Evolutionary conservation across 2,329 filamentous ascomycete species (phyloP).

Genomic region (Purpureocillium takamizusanense): DNA sequence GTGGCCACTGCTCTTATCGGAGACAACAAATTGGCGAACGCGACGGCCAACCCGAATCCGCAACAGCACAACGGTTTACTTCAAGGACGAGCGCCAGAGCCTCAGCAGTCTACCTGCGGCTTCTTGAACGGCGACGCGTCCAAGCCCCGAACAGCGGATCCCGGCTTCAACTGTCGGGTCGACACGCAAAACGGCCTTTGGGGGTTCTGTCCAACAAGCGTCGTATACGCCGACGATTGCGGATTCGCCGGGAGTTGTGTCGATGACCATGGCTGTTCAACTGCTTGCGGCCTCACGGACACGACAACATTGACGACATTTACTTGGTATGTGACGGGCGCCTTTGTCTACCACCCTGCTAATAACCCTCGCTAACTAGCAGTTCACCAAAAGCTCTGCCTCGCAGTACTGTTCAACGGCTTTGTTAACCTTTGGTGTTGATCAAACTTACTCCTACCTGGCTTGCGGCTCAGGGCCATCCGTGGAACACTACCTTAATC

Average conservation of each 20-base stretch:
- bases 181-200: slow-evolving; percentile 23
- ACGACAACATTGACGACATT: slow-evolving; percentile 19
- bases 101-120: slow-evolving; percentile 18
- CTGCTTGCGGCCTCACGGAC: slow-evolving; percentile 20
- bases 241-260: slow-evolving; percentile 25
- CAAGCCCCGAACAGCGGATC: slow-evolving; percentile 18
- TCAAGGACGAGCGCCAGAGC: too few species aligned
- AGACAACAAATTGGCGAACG: too few species aligned
- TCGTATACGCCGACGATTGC: slow-evolving; percentile 25
- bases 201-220: slow-evolving; percentile 28
- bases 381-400: slow-evolving; percentile 5
- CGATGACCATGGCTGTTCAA: slow-evolving; percentile 20
- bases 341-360: not conserved
- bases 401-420: slow-evolving; percentile 22
- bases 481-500: slow-evolving; percentile 14
- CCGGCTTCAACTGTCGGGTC: slow-evolving; percentile 25
- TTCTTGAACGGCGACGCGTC: slow-evolving; percentile 20
- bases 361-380: not conserved
- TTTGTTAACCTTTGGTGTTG: slow-evolving; percentile 19
- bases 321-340: slow-evolving; percentile 19
- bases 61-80: too few species aligned
- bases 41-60: too few species aligned
- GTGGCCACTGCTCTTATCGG: too few species aligned
- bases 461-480: slow-evolving; percentile 19
- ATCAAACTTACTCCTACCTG: slow-evolving; percentile 25